These are phyloP conservation scores for Malus fusca DNA, from an alignment of 306 rosid genomes.

Conservation along the genomic window DNA sequence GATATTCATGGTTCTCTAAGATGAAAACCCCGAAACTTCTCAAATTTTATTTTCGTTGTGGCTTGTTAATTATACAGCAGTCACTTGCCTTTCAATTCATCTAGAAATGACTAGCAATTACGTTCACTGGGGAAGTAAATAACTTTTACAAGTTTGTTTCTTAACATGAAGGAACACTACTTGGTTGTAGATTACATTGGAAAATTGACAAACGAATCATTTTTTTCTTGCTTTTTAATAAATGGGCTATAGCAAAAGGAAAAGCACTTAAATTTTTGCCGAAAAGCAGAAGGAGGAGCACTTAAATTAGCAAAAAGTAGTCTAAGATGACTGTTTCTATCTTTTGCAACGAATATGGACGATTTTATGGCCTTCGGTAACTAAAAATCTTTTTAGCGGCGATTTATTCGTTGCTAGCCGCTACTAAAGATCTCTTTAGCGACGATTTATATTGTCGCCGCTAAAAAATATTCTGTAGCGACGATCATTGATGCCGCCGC, in stretches of 20 bases:
- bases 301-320: too few relatives aligned
- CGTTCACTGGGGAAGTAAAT: too few relatives aligned
- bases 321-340: background rate
- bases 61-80: background rate
- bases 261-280: background rate
- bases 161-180: background rate
- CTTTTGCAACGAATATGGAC: background rate
- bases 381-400: fast-evolving
- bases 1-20: too few relatives aligned
- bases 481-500: background rate
- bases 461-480: too few relatives aligned
- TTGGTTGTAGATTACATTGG: too few relatives aligned
- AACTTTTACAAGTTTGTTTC: too few relatives aligned
- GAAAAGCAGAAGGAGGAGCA: background rate
- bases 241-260: background rate
- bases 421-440: fast-evolving
- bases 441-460: fast-evolving
- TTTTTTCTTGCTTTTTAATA: background rate
- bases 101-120: background rate
- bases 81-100: background rate
- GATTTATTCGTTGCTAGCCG: too few relatives aligned
- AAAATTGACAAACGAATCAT: too few relatives aligned
- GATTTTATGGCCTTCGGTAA: fast-evolving
- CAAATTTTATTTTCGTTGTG: background rate
- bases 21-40: background rate